phyloP scores from a whole-genome alignment of 768 basidiomycete genomes.

The Psilocybe azurescens region DNA sequence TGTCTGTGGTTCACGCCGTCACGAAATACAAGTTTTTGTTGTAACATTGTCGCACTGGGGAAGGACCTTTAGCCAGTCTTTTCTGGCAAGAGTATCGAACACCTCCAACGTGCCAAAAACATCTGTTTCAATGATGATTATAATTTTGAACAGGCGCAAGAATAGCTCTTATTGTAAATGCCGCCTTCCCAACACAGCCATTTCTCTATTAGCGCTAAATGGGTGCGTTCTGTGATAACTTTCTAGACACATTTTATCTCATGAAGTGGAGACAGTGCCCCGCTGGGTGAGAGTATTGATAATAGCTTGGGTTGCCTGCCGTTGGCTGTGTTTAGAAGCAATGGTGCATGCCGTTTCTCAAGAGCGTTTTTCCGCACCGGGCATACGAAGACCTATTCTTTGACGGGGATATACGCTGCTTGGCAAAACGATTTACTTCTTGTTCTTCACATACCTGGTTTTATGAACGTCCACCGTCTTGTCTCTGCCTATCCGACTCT shows the following conservation, averaged over 20 bases:
- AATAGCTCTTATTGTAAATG: too few relatives aligned
- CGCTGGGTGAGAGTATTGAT: not conserved
- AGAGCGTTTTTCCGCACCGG: not conserved
- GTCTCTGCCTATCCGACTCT: too few relatives aligned
- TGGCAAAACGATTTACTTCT: not conserved
- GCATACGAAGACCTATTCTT: not conserved
- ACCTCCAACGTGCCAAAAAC: too few relatives aligned
- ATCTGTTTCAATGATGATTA: not conserved
- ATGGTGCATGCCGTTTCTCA: not conserved
- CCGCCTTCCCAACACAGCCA: too few relatives aligned
- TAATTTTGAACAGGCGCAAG: not conserved
- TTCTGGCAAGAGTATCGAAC: too few relatives aligned
- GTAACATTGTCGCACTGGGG: too few relatives aligned
- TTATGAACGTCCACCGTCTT: too few relatives aligned
- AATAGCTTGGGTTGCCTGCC: not conserved
- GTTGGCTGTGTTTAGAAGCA: not conserved
- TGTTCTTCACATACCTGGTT: not conserved
- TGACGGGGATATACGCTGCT: not conserved
- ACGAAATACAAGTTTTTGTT: too few relatives aligned
- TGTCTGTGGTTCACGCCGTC: too few relatives aligned
- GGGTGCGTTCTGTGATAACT: not conserved
- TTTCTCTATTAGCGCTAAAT: not conserved
- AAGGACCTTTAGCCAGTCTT: too few relatives aligned
- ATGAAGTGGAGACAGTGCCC: not conserved
- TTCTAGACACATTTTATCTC: not conserved